Conservation (phyloP, 768 basidiomycete species). For the Dendrothele bispora region DNA sequence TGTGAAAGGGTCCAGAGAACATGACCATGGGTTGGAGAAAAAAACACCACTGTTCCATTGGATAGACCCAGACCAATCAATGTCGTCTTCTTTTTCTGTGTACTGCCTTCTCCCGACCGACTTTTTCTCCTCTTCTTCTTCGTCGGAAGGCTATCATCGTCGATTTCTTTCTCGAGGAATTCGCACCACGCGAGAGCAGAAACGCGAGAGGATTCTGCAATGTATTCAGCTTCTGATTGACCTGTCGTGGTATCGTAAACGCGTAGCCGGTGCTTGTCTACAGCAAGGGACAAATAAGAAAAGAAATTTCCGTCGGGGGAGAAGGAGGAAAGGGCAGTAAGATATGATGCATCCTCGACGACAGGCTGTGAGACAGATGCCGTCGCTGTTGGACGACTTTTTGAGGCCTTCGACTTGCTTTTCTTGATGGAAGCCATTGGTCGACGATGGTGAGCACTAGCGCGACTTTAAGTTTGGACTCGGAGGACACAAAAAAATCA, state of each 20-base stretch:
- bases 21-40: constrained; percentile 61
- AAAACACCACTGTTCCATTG: constrained; percentile 57
- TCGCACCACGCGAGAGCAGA: constrained; percentile 54
- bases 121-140: constrained; percentile 54
- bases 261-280: constrained; percentile 72
- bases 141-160: constrained; percentile 34
- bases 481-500: background rate
- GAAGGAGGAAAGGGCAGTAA: constrained; percentile 53
- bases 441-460: no score
- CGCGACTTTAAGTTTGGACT: no score
- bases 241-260: constrained; percentile 60
- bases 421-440: no score
- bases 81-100: constrained; percentile 29
- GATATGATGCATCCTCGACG: constrained; percentile 44
- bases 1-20: constrained; percentile 56
- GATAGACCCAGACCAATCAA: constrained; percentile 61
- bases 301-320: constrained; percentile 57
- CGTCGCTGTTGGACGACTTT: constrained; percentile 51
- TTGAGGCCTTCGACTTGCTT: constrained; percentile 49
- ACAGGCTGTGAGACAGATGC: constrained; percentile 56
- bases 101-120: constrained; percentile 21
- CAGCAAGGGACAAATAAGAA: constrained; percentile 60
- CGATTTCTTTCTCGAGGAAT: constrained; percentile 25
- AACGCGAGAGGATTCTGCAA: constrained; percentile 54
- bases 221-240: constrained; percentile 56